Percentiles rank a stretch among this genome's conserved stretches.
These are phyloP conservation scores for Chimonanthus praecox DNA, from an alignment of 164 flowering plant species.

Conservation along the genomic window DNA sequence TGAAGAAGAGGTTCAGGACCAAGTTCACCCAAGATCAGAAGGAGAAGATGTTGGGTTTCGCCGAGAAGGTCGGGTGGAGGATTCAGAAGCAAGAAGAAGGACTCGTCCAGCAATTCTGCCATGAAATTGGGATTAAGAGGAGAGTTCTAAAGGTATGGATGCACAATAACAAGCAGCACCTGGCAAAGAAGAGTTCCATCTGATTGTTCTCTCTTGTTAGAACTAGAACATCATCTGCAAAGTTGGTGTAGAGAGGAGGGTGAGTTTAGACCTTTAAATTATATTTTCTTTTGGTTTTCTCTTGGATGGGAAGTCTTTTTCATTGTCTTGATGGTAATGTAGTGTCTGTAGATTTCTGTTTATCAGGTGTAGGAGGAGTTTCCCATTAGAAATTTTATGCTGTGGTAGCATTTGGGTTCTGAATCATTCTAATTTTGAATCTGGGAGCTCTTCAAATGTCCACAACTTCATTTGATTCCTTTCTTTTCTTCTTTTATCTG, in stretches of 20 bases:
- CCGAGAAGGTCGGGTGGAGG: slow-evolving; percentile 88
- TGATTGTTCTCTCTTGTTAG: background rate
- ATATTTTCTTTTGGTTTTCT: background rate
- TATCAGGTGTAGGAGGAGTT: slow-evolving; percentile 1
- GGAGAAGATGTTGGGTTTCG: slow-evolving; percentile 78
- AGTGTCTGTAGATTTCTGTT: slow-evolving; percentile 8
- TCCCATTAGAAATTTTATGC: background rate
- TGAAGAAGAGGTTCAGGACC: slow-evolving; percentile 76
- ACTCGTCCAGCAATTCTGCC: slow-evolving; percentile 79
- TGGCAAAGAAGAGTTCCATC: slow-evolving; percentile 48
- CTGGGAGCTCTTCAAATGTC: background rate
- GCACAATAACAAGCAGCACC: slow-evolving; percentile 89
- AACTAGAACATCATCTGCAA: background rate
- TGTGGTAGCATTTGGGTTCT: background rate
- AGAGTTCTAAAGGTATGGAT: slow-evolving; percentile 94
- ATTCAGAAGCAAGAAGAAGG: slow-evolving; percentile 81
- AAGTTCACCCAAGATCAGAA: slow-evolving; percentile 82
- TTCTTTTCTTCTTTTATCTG: too few relatives aligned
- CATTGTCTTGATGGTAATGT: background rate
- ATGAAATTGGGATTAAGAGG: slow-evolving; percentile 80
- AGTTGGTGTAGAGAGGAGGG: background rate
- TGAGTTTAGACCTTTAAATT: background rate
- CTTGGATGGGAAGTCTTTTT: background rate
- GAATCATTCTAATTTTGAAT: background rate
- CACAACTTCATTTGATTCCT: background rate